Evolutionary conservation across 2,329 filamentous ascomycete species (phyloP).

Genomic region (Stachybotrys chlorohalonatus): DNA sequence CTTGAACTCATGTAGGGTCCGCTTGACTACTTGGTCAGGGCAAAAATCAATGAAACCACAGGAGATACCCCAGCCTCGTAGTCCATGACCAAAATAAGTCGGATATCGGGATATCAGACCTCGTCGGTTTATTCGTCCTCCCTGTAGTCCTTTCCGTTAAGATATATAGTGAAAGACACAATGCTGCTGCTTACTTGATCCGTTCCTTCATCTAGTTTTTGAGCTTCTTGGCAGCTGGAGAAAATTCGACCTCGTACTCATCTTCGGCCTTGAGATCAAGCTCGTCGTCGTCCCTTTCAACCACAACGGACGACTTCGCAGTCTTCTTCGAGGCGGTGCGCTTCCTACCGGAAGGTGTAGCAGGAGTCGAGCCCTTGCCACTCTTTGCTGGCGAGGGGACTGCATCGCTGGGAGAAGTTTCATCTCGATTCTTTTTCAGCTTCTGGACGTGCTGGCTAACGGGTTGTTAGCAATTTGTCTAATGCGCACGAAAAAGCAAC

Average conservation of each 20-base stretch:
- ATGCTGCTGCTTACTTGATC: neutral
- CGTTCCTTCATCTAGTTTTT: constrained; percentile 4
- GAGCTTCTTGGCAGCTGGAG: constrained; percentile 4
- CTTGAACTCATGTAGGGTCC: no score
- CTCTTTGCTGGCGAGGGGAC: constrained; percentile 14
- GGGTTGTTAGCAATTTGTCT: constrained; percentile 6
- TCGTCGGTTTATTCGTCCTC: no score
- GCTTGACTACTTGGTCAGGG: no score
- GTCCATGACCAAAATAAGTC: no score
- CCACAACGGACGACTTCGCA: neutral
- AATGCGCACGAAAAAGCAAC: neutral
- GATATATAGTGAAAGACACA: no score
- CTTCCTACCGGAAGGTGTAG: neutral
- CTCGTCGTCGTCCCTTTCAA: neutral
- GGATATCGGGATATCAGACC: no score
- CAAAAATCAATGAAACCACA: no score
- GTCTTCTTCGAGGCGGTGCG: constrained; percentile 10
- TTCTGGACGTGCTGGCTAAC: constrained; percentile 38
- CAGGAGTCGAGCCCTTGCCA: constrained; percentile 4
- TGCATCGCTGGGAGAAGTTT: constrained; percentile 10
- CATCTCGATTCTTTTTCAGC: constrained; percentile 27
- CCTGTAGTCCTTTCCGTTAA: no score
- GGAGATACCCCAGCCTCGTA: no score
- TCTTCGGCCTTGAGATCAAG: constrained; percentile 1
- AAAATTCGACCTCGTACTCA: neutral